Evolutionary conservation across 192 early-diverging fungal genomes (phyloP).

Genomic region (Umbelopsis isabellina): DNA sequence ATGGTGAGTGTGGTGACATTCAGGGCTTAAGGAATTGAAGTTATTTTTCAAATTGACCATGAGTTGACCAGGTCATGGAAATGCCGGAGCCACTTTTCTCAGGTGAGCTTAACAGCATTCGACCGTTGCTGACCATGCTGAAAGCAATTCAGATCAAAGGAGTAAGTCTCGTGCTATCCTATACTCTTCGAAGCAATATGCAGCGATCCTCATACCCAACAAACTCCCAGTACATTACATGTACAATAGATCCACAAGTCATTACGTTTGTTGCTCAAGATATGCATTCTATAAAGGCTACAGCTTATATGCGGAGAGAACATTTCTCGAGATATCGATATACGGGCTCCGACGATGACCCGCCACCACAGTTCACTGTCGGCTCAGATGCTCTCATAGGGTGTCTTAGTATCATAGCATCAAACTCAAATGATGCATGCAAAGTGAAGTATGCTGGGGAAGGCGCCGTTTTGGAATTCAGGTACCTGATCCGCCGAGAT

Average conservation of each 20-base stretch:
- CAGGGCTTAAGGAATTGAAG: too few species aligned
- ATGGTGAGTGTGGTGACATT: background rate
- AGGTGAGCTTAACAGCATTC: background rate
- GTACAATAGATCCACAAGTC: background rate
- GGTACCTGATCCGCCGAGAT: background rate
- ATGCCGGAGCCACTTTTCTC: conserved; percentile 6
- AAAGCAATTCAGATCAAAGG: conserved; percentile 23
- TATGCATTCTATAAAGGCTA: conserved; percentile 16
- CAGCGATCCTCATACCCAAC: background rate
- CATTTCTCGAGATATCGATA: conserved; percentile 14
- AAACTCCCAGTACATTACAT: background rate
- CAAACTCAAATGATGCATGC: conserved; percentile 14
- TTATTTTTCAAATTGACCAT: too few species aligned
- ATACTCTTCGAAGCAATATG: background rate
- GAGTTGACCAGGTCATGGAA: background rate
- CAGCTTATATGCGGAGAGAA: conserved; percentile 13
- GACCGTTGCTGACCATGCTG: background rate
- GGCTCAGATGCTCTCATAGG: background rate
- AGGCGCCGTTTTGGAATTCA: conserved; percentile 8
- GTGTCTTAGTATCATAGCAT: conserved; percentile 8
- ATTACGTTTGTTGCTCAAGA: conserved; percentile 7
- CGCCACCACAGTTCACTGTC: background rate
- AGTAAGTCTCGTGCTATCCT: background rate
- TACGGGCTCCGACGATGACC: conserved; percentile 14
- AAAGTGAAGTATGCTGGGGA: conserved; percentile 26